A percentile compares a stretch with the other conserved stretches of the same genome.
These are phyloP conservation scores for Medicago arabica DNA, from an alignment of 306 rosid species.

Conservation along the genomic window DNA sequence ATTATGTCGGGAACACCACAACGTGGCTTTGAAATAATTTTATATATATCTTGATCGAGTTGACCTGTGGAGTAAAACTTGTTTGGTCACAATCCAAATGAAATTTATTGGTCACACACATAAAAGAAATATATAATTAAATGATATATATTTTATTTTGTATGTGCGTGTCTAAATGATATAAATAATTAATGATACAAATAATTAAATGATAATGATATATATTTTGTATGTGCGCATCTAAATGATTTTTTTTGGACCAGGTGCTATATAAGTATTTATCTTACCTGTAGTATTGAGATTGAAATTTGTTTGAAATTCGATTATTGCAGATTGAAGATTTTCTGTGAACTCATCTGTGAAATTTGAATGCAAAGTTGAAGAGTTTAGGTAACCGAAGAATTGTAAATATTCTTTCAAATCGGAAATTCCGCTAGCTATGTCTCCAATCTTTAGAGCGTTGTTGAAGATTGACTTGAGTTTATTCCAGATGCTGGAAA, in stretches of 20 bases:
- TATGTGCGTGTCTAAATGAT: too few relatives aligned
- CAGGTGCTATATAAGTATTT: too few relatives aligned
- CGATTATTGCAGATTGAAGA: not conserved
- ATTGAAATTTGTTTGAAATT: constrained; percentile 17
- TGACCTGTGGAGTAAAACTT: not conserved
- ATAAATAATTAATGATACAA: too few relatives aligned
- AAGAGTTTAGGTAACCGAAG: constrained; percentile 8
- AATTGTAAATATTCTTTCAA: not conserved
- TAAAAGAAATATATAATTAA: too few relatives aligned
- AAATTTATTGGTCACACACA: too few relatives aligned
- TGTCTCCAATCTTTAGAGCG: not conserved
- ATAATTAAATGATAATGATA: too few relatives aligned
- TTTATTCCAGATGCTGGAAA: constrained; percentile 16
- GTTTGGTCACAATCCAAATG: too few relatives aligned
- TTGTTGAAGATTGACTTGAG: constrained; percentile 4
- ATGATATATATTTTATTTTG: too few relatives aligned
- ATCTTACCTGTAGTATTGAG: not conserved
- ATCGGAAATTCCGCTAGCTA: not conserved
- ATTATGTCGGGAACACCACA: constrained; percentile 31
- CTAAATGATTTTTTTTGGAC: too few relatives aligned
- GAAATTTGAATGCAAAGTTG: not conserved
- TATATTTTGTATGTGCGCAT: too few relatives aligned
- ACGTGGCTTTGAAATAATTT: not conserved
- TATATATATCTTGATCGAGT: not conserved
- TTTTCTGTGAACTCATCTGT: not conserved